These are phyloP conservation scores for Plasmodium sp. DNA, from an alignment of 169 alveolate species.

Conservation along the genomic window DNA sequence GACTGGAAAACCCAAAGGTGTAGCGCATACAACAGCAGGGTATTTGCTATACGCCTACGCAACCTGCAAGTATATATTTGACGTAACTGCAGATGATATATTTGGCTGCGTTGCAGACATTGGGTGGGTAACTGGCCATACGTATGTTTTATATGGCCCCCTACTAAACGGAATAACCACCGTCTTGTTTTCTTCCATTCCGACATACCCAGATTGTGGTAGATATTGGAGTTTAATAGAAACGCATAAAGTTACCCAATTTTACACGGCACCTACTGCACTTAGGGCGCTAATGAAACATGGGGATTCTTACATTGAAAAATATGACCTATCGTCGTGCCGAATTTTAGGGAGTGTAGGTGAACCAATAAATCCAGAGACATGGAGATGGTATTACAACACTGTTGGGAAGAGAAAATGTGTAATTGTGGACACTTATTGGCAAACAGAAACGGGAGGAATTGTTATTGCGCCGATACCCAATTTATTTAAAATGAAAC, in stretches of 20 bases:
- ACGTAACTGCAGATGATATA: conserved; percentile 90
- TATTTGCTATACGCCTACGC: conserved; percentile 92
- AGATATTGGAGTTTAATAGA: conserved; percentile 88
- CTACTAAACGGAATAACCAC: conserved; percentile 94
- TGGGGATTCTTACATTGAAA: conserved; percentile 83
- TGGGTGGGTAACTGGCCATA: conserved; percentile 99
- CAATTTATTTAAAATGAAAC: conserved; percentile 90
- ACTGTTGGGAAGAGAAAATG: conserved; percentile 84
- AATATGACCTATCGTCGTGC: conserved; percentile 82
- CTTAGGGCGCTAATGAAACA: conserved; percentile 91
- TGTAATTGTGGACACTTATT: conserved; percentile 95
- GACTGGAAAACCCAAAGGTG: conserved; percentile 98
- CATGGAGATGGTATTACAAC: conserved; percentile 95
- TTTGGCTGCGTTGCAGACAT: conserved; percentile 96
- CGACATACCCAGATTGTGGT: conserved; percentile 96
- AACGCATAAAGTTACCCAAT: conserved; percentile 92
- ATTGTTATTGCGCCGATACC: conserved; percentile 94
- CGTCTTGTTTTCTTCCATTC: conserved; percentile 94
- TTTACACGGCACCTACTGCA: conserved; percentile 99
- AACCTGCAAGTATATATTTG: conserved; percentile 92
- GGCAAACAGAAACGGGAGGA: conserved; percentile 99
- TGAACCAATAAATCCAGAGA: conserved; percentile 95
- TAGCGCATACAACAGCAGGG: conserved; percentile 96
- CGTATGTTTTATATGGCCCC: conserved; percentile 96
- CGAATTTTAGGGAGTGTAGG: conserved; percentile 92